Percentiles rank a stretch among this genome's conserved stretches.
phyloP scores from a whole-genome alignment of 441 rosid genomes.

The Erysimum pusillum region DNA sequence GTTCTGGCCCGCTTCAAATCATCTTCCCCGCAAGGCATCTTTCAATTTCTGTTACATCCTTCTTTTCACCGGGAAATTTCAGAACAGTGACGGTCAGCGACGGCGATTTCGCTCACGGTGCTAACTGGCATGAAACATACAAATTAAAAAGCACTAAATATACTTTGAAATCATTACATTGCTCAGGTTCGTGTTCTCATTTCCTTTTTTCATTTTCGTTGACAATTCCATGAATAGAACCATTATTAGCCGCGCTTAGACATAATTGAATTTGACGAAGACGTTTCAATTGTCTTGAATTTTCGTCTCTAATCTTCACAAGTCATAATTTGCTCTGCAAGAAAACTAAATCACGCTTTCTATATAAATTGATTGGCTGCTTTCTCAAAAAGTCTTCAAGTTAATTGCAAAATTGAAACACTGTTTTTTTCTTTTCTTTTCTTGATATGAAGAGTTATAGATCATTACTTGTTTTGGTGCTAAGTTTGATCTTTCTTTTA shows the following conservation, averaged over 20 bases:
- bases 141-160: neutral
- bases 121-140: neutral
- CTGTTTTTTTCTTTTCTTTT: neutral
- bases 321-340: conserved; percentile 1
- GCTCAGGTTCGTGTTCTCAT: neutral
- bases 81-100: too few species aligned
- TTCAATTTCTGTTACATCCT: neutral
- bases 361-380: neutral
- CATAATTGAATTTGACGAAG: conserved; percentile 1
- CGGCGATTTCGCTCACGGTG: too few species aligned
- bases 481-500: neutral
- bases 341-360: conserved; percentile 15
- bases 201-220: neutral
- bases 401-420: neutral
- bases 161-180: neutral
- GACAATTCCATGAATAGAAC: conserved; percentile 1
- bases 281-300: neutral
- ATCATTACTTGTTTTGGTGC: neutral
- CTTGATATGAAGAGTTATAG: conserved; percentile 17
- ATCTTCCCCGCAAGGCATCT: neutral
- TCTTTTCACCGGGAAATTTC: neutral
- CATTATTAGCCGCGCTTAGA: conserved; percentile 9
- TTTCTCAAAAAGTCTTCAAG: neutral
- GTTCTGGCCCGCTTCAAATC: neutral
- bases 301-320: neutral